phyloP scores from a whole-genome alignment of 2,329 filamentous ascomycete species.

The Ophiostoma piceae region DNA sequence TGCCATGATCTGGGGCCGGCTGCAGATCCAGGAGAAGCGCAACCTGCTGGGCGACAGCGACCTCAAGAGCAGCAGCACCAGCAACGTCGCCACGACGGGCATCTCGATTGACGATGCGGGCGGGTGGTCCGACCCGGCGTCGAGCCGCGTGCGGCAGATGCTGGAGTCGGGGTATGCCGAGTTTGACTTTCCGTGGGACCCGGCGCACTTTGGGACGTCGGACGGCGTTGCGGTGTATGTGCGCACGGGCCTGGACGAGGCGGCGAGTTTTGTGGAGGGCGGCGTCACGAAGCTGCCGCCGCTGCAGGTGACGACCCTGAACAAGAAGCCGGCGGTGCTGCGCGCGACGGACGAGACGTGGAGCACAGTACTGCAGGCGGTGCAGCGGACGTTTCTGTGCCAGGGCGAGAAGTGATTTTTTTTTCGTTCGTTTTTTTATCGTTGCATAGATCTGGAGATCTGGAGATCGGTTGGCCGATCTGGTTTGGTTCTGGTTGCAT shows the following conservation, averaged over 20 bases:
- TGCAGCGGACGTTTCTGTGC: constrained; percentile 10
- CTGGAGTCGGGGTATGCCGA: constrained; percentile 22
- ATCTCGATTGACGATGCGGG: constrained; percentile 22
- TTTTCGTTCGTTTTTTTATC: background rate
- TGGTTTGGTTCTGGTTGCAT: background rate
- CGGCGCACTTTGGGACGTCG: constrained; percentile 23
- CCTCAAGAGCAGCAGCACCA: no score
- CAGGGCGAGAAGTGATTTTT: background rate
- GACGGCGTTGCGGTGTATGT: constrained; percentile 26
- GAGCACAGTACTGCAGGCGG: background rate
- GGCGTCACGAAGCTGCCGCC: background rate
- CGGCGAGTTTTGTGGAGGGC: background rate
- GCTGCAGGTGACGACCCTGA: background rate
- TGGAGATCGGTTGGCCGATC: background rate
- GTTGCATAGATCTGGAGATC: background rate
- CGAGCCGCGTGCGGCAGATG: constrained; percentile 26
- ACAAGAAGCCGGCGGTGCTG: constrained; percentile 7
- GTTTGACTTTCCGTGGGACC: constrained; percentile 23
- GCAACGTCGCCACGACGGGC: background rate
- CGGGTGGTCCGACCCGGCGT: constrained; percentile 25
- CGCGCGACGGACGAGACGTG: constrained; percentile 10
- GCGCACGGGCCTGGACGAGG: constrained; percentile 19
- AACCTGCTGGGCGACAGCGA: background rate
- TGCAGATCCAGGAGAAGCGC: background rate
- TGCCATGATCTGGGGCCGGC: constrained; percentile 31